phyloP scores from a whole-genome alignment of 2,329 filamentous ascomycete species.

The Neocucurbitaria cava region DNA sequence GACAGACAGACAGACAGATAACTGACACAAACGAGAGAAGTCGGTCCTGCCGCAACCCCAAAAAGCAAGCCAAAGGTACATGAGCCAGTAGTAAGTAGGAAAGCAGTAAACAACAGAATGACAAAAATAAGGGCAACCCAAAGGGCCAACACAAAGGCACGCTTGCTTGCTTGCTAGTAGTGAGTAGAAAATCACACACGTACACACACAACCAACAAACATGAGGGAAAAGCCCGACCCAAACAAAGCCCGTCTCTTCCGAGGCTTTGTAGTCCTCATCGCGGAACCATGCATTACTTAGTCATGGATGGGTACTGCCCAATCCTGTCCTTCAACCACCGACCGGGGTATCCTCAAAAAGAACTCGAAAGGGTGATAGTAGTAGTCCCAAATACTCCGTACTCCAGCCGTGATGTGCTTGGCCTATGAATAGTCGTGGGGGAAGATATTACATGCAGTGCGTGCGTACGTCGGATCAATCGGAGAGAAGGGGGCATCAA shows the following conservation, averaged over 20 bases:
- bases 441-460: conserved; percentile 28
- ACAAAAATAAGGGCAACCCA: too few species aligned
- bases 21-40: conserved; percentile 3
- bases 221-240: conserved; percentile 3
- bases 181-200: background rate
- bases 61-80: conserved; percentile 1
- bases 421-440: conserved; percentile 18
- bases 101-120: too few species aligned
- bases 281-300: background rate
- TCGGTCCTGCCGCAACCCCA: conserved; percentile 15
- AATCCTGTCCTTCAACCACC: conserved; percentile 1
- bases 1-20: too few species aligned
- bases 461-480: conserved; percentile 16
- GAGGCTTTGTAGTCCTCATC: background rate
- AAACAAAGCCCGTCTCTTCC: conserved; percentile 7
- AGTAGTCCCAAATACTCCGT: conserved; percentile 25
- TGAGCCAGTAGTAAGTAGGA: too few species aligned
- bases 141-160: background rate
- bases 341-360: conserved; percentile 36
- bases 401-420: conserved; percentile 30
- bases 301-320: background rate
- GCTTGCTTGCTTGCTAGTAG: conserved; percentile 4
- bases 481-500: conserved; percentile 30
- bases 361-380: too few species aligned
- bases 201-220: too few species aligned